Percentiles rank a stretch among this genome's conserved stretches.
Evolutionary conservation across 805 yeast species (phyloP).

Genomic region (Monosporozyma yasuniensis): DNA sequence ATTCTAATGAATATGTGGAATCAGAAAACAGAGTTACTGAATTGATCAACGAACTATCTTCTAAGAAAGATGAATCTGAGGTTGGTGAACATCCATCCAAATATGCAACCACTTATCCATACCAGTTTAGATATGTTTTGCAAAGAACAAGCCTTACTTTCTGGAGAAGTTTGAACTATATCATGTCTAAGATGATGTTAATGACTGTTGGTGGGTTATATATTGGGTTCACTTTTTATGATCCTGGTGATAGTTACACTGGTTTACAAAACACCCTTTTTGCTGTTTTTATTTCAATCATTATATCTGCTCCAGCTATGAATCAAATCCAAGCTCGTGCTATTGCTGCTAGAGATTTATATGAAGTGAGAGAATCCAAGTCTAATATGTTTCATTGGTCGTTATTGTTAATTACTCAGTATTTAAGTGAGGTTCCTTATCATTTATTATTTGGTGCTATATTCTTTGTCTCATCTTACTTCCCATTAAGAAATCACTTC

Average conservation of each 20-base stretch:
- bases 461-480: conserved; percentile 33
- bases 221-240: conserved; percentile 49
- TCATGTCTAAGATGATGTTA: conserved; percentile 36
- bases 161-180: conserved; percentile 36
- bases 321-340: conserved; percentile 34
- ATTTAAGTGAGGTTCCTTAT: conserved; percentile 32
- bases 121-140: conserved; percentile 32
- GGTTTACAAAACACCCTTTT: conserved; percentile 33
- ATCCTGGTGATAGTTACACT: conserved; percentile 40
- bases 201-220: conserved; percentile 37
- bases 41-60: conserved; percentile 39
- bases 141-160: conserved; percentile 17
- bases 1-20: conserved; percentile 32
- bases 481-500: conserved; percentile 30
- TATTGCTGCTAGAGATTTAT: conserved; percentile 32
- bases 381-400: conserved; percentile 37
- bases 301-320: conserved; percentile 34
- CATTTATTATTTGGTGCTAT: conserved; percentile 26
- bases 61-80: conserved; percentile 6
- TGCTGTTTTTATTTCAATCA: conserved; percentile 32
- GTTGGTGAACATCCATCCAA: conserved; percentile 10
- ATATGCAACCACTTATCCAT: conserved; percentile 17
- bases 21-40: conserved; percentile 35
- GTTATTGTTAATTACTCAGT: conserved; percentile 29
- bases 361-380: conserved; percentile 35